Base-by-base conservation (phyloP, 352 stramenopile species). In the Globisporangium nodosum region DNA sequence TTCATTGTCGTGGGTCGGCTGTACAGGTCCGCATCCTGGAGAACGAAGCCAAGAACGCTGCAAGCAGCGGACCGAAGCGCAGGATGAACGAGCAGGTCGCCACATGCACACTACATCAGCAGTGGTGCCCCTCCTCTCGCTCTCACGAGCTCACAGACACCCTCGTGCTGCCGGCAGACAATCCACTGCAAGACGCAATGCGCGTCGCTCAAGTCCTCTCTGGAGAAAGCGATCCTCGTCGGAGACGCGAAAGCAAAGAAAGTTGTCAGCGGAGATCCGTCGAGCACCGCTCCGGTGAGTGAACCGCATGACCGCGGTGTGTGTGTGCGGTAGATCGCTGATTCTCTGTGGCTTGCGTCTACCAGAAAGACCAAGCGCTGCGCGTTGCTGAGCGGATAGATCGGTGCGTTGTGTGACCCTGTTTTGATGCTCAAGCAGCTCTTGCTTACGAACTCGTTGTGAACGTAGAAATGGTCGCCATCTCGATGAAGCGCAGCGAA, bases 401-500 rank as follows among this genome's bases (percentile, higher is more conserved):
- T 48, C 68, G 76, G 76, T 82, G 56, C 27, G 18, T n/a, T 31
- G n/a, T 6, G 11, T 18, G 13, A 27, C 11, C 21, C 12, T 59
- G 24, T 27, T 27, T 27, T 27, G 24, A 27, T 27, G 24, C 24
- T 27, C 24, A 27, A 27, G 24, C 24, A 27, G 24, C 24, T 27
- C 24, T 27, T 27, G 24, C 24, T 27, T 27, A 27, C 24, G 24
- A 9, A 13, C 33, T 0, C 13, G 12, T 6, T 60, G 37, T 51
- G 50, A 47, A 9, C 8, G n/a, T 35, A 90, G 81, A 56, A 89
- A 73, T 60, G 78, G 74, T 20, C 69, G 75, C n/a, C 81, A 91
- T 64, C 60, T 91, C 27, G 73, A 88, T 35, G 78, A 88, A 63
- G 79, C 78, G 0, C 78, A 91, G 40, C 76, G 78, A 20, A 91